A percentile compares a stretch with the other conserved stretches of the same genome.
These are phyloP conservation scores for Omphalea diandra DNA, from an alignment of 441 rosid species.

Conservation along the genomic window DNA sequence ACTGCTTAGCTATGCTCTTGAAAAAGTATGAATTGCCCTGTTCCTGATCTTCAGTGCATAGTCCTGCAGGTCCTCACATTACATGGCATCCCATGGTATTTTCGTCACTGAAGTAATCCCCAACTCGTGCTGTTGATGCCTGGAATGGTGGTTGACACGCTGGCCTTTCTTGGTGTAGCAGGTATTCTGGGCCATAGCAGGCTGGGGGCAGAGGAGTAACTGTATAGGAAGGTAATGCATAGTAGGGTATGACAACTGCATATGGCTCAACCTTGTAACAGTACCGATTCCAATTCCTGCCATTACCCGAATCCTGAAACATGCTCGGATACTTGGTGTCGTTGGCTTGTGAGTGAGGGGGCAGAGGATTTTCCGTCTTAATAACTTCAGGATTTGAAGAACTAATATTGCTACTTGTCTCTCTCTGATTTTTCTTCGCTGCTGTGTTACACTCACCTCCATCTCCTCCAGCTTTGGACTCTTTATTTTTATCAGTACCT, in stretches of 20 bases:
- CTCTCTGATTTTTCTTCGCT: slow-evolving; percentile 28
- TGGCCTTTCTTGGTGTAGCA: slow-evolving; percentile 24
- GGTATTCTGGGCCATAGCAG: slow-evolving; percentile 29
- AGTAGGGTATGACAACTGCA: slow-evolving; percentile 37
- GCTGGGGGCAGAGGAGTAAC: slow-evolving; percentile 30
- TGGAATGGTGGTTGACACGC: slow-evolving; percentile 28
- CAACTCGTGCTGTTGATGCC: slow-evolving; percentile 33
- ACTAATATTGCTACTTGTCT: not conserved
- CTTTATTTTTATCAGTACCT: slow-evolving; percentile 18
- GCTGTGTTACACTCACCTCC: slow-evolving; percentile 11
- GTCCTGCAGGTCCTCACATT: slow-evolving; percentile 39
- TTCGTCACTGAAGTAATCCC: slow-evolving; percentile 61
- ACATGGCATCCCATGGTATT: slow-evolving; percentile 54
- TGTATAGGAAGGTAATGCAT: slow-evolving; percentile 36
- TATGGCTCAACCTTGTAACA: slow-evolving; percentile 34
- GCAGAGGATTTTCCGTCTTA: slow-evolving; percentile 23
- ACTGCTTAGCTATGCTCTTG: not conserved
- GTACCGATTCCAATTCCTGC: slow-evolving; percentile 22
- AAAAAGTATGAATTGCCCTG: not conserved
- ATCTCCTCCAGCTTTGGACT: slow-evolving; percentile 6
- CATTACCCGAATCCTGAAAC: slow-evolving; percentile 17
- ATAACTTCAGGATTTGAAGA: slow-evolving; percentile 18
- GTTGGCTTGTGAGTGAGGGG: slow-evolving; percentile 19
- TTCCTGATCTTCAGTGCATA: no score
- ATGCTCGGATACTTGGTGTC: slow-evolving; percentile 20